A percentile compares a stretch with the other conserved stretches of the same genome.
Conservation (phyloP, 441 rosid species). For the Populus trichocarpa region DNA sequence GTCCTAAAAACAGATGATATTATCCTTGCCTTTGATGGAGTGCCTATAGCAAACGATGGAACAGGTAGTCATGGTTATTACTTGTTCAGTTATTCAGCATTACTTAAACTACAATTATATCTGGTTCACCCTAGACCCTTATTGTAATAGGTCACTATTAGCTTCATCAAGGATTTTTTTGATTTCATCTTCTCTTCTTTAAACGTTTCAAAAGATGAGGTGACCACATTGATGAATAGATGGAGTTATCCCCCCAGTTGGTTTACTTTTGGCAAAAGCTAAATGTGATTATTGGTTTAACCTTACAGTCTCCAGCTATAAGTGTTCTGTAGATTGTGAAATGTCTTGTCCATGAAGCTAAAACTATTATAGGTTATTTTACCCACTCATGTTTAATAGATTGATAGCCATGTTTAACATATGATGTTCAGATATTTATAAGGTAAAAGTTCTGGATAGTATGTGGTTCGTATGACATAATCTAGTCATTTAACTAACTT, state of each 20-base stretch:
- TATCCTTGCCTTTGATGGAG: constrained; percentile 71
- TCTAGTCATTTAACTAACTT: not conserved
- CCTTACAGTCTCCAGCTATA: not conserved
- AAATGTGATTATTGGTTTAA: not conserved
- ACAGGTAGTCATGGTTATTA: constrained; percentile 45
- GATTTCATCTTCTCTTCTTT: not conserved
- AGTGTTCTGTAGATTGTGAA: not conserved
- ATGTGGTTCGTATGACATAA: not conserved
- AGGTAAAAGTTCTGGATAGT: too few species aligned
- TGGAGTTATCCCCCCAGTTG: not conserved
- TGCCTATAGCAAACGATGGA: constrained; percentile 84
- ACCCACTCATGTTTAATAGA: too few species aligned
- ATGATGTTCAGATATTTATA: too few species aligned
- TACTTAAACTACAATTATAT: too few species aligned
- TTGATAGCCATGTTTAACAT: too few species aligned
- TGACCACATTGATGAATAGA: not conserved
- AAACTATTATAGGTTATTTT: too few species aligned
- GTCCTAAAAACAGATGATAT: constrained; percentile 72
- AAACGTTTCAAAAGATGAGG: too few species aligned
- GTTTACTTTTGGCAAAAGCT: not conserved
- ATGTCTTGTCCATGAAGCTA: too few species aligned
- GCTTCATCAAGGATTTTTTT: not conserved
- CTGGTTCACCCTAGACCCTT: not conserved
- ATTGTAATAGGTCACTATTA: not conserved
- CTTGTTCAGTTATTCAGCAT: not conserved